These are phyloP conservation scores for Clitopilus passeckerianus DNA, from an alignment of 768 basidiomycete species.

Conservation along the genomic window DNA sequence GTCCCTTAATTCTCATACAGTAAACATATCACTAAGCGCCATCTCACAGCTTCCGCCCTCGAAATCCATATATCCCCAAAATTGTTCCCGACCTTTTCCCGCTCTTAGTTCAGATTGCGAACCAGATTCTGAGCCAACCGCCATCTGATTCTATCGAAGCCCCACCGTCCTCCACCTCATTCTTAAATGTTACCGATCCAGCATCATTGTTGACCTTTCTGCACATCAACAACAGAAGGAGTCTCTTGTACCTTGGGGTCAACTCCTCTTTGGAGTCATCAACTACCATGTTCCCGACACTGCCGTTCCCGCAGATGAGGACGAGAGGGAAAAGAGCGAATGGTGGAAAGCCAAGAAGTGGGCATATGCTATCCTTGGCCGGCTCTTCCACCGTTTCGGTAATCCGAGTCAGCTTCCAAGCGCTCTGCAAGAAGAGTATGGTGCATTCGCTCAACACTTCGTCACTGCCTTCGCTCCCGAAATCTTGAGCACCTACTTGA, in stretches of 20 bases:
- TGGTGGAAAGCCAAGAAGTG: conserved; percentile 96
- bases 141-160: conserved; percentile 66
- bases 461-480: conserved; percentile 78
- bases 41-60: conserved; percentile 54
- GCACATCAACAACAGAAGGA: conserved; percentile 69
- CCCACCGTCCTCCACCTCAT: conserved; percentile 84
- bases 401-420: conserved; percentile 84
- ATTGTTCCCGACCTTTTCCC: conserved; percentile 68
- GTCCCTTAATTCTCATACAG: too few species aligned
- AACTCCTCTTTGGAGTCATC: conserved; percentile 76
- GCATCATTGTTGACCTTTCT: conserved; percentile 70
- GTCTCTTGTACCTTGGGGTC: conserved; percentile 84
- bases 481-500: conserved; percentile 77
- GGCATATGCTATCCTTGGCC: conserved; percentile 79
- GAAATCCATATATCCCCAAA: conserved; percentile 49
- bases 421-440: conserved; percentile 65
- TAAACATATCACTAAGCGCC: too few species aligned
- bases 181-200: conserved; percentile 82
- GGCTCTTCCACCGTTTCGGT: conserved; percentile 82
- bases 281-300: conserved; percentile 63
- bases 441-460: conserved; percentile 72
- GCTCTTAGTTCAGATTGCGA: conserved; percentile 68
- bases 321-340: conserved; percentile 71
- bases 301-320: conserved; percentile 64
- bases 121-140: conserved; percentile 55